Percentiles rank a stretch among this genome's conserved stretches.
Conservation (phyloP, 345 rosid species). For the Cardamine occulta region DNA sequence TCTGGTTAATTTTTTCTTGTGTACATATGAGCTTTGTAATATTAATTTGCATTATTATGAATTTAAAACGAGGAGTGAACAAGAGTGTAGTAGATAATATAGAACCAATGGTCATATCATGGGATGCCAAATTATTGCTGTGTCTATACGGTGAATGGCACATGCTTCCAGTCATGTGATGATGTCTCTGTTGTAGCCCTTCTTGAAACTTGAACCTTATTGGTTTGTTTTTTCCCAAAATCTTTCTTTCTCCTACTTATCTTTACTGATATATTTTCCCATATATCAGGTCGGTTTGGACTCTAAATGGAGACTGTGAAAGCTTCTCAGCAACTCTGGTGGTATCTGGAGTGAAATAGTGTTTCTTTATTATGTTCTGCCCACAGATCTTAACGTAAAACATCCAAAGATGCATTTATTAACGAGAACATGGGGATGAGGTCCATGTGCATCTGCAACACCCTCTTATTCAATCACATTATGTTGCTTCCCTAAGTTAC, state of each 20-base stretch:
- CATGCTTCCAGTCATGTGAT: conserved; percentile 38
- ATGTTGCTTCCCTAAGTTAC: conserved; percentile 28
- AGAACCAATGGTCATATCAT: no score
- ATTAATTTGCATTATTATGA: background rate
- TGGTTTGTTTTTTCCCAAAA: conserved; percentile 1
- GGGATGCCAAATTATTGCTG: background rate
- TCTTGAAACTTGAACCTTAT: conserved; percentile 39
- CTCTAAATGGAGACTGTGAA: background rate
- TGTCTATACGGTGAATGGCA: background rate
- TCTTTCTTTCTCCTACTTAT: background rate
- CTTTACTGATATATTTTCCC: conserved; percentile 7
- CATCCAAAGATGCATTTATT: conserved; percentile 42
- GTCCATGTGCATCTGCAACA: conserved; percentile 42
- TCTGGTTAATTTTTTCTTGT: background rate
- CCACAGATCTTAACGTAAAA: conserved; percentile 27
- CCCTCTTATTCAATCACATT: conserved; percentile 8
- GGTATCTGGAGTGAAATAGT: background rate
- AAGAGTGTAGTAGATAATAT: no score
- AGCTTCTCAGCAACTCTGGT: conserved; percentile 23
- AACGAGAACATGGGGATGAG: conserved; percentile 36
- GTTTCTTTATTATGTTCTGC: conserved; percentile 27
- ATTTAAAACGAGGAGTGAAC: background rate
- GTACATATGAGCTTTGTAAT: background rate
- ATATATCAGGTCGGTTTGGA: conserved; percentile 23
- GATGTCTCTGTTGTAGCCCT: conserved; percentile 27